Evolutionary conservation across 2,329 filamentous ascomycete species (phyloP), one percentile per base, ranked within the genome.

Genomic region (Apiospora aurea): DNA sequence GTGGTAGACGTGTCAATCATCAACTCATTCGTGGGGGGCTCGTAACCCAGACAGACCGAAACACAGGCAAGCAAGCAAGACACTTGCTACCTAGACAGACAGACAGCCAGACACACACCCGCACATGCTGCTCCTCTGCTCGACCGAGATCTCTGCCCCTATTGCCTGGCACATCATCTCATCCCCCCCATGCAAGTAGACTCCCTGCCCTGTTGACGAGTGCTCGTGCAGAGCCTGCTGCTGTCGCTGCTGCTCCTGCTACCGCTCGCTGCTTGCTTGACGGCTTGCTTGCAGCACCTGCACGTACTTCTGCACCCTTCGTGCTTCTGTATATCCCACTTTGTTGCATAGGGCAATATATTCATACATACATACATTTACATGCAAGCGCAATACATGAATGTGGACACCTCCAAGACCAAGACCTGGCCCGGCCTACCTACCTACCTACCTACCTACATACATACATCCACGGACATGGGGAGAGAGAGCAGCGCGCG

Each of bases 301-400:
- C 51, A 29, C 51, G 34, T 34, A 64, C 57, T 41, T 64, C 34
- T 64, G 57, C 57, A 64, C 57, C 57, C 57, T 64, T 64, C 57
- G 57, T 64, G 57, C 57, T 64, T 64, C 57, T 64, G 57, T 64
- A 64, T 64, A 64, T 64, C 29, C 34, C 57, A 64, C 57, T 64
- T 41, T 41, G 57, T n/a, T 64, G 57, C 57, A 41, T 64, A 64
- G 5, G 57, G 14, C 29, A 41, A 64, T 41, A 41, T 41, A 24
- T 38, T 38, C 34, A 13, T 64, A n/a, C 29, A n/a, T n/a, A 64
- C 41, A 13, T 41, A 64, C 41, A n/a, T 41, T 10, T 41, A 41
- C 57, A 64, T 64, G 57, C 57, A 64, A 64, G 57, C 21, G 29
- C 34, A 41, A n/a, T 64, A 41, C 57, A 64, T 64, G 29, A 41